Conservation (phyloP, 495 filamentous ascomycete genomes). For the Lophiotrema nucula region DNA sequence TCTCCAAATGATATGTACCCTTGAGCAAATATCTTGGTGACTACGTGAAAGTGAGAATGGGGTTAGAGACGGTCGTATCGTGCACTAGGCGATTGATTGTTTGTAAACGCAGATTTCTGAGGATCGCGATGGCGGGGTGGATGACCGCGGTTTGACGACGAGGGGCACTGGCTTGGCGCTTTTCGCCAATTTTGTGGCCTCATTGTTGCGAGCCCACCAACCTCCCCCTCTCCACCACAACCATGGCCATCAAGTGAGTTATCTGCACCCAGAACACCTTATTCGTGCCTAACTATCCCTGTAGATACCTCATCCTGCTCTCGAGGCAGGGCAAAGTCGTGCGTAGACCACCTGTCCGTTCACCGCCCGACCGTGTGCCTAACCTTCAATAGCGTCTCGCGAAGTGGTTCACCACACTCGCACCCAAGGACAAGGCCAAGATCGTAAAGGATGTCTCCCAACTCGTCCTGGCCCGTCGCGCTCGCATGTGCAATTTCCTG, state of each 20-base stretch:
- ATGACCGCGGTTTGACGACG: conserved; percentile 9
- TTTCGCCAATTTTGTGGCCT: conserved; percentile 3
- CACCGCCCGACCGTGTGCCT: conserved; percentile 40
- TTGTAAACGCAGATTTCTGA: background rate
- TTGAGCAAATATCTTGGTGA: no score
- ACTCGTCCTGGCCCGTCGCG: conserved; percentile 89
- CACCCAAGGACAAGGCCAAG: conserved; percentile 98
- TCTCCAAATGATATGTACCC: no score
- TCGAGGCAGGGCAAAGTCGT: conserved; percentile 99
- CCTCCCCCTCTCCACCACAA: conserved; percentile 9
- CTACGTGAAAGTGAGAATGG: no score
- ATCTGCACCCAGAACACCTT: background rate
- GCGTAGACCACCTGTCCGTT: conserved; percentile 51
- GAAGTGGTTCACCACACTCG: conserved; percentile 99
- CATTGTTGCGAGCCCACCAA: background rate
- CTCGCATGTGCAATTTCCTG: conserved; percentile 99
- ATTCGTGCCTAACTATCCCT: conserved; percentile 3
- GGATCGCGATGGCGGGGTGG: background rate
- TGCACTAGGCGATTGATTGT: no score
- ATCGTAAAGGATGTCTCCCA: conserved; percentile 99
- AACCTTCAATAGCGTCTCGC: conserved; percentile 73
- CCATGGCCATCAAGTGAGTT: conserved; percentile 64
- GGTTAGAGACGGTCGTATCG: no score
- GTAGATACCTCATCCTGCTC: conserved; percentile 93
- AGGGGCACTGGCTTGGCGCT: conserved; percentile 12